phyloP scores from a whole-genome alignment of 306 rosid species.

The Cicer cuneatum region DNA sequence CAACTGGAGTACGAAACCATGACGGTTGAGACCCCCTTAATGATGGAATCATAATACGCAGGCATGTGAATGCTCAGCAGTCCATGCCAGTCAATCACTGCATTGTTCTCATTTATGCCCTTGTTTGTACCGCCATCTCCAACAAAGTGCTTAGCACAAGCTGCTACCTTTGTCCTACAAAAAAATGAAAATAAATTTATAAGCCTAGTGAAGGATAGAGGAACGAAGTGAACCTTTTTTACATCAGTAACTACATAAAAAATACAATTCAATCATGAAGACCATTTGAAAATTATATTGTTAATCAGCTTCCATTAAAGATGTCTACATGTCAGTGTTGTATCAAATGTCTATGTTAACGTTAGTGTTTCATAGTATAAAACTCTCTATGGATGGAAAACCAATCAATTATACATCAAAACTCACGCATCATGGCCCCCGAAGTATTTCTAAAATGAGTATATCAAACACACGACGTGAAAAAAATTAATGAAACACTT shows the following conservation, averaged over 20 bases:
- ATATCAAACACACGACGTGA: too few species aligned
- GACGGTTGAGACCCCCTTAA: slow-evolving; percentile 85
- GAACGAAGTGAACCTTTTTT: background rate
- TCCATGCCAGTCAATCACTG: slow-evolving; percentile 68
- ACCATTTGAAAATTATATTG: too few species aligned
- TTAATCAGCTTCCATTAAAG: too few species aligned
- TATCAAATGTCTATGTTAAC: too few species aligned
- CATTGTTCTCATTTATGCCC: slow-evolving; percentile 86
- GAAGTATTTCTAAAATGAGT: too few species aligned
- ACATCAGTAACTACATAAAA: slow-evolving; percentile 10
- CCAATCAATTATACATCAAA: too few species aligned
- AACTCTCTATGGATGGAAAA: too few species aligned
- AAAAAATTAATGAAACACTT: background rate
- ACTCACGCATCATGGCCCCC: too few species aligned
- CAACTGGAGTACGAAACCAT: slow-evolving; percentile 97
- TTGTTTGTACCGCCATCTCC: slow-evolving; percentile 93
- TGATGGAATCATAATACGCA: slow-evolving; percentile 81
- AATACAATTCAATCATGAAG: slow-evolving; percentile 1
- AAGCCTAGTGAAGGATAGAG: slow-evolving; percentile 10
- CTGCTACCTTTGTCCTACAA: slow-evolving; percentile 86
- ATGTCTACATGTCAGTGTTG: too few species aligned
- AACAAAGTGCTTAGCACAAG: slow-evolving; percentile 97
- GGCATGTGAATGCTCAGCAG: slow-evolving; percentile 93
- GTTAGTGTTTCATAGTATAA: too few species aligned
- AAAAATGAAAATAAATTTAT: slow-evolving; percentile 25